phyloP scores from a whole-genome alignment of 768 basidiomycete genomes.

The Tephrocybe sp. region DNA sequence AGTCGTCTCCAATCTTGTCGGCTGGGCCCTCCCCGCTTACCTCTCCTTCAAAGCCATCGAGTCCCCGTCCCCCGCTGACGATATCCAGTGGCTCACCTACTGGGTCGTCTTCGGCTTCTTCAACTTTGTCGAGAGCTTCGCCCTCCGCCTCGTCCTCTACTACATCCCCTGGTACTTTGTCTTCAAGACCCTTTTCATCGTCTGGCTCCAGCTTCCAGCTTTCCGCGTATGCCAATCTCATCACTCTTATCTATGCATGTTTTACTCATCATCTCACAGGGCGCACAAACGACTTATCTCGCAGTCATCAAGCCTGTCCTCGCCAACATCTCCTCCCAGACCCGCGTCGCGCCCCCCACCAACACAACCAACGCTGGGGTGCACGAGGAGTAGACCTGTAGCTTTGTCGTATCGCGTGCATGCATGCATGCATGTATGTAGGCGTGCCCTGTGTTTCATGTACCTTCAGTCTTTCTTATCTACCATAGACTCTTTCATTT shows the following conservation, averaged over 20 bases:
- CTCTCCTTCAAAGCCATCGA: slow-evolving; percentile 96
- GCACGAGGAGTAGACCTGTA: slow-evolving; percentile 16
- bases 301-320: slow-evolving; percentile 80
- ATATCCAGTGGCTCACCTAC: slow-evolving; percentile 97
- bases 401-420: background rate
- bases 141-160: slow-evolving; percentile 81
- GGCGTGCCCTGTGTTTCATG: too few relatives aligned
- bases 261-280: slow-evolving; percentile 42
- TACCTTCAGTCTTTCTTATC: background rate
- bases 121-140: slow-evolving; percentile 90
- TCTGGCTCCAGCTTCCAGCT: slow-evolving; percentile 89
- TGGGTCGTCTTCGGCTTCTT: slow-evolving; percentile 95
- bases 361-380: slow-evolving; percentile 45
- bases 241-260: slow-evolving; percentile 18
- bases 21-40: slow-evolving; percentile 93
- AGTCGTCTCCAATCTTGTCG: slow-evolving; percentile 92
- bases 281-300: slow-evolving; percentile 82
- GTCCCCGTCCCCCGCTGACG: slow-evolving; percentile 76
- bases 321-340: slow-evolving; percentile 52
- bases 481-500: background rate
- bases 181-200: slow-evolving; percentile 87
- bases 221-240: slow-evolving; percentile 64
- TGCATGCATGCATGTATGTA: background rate
- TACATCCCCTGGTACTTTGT: slow-evolving; percentile 95
- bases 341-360: slow-evolving; percentile 43